Percentiles rank a stretch among this genome's conserved stretches.
These are phyloP conservation scores for Drechslerella coelobrocha DNA, from an alignment of 2,329 filamentous ascomycete species.

Conservation along the genomic window DNA sequence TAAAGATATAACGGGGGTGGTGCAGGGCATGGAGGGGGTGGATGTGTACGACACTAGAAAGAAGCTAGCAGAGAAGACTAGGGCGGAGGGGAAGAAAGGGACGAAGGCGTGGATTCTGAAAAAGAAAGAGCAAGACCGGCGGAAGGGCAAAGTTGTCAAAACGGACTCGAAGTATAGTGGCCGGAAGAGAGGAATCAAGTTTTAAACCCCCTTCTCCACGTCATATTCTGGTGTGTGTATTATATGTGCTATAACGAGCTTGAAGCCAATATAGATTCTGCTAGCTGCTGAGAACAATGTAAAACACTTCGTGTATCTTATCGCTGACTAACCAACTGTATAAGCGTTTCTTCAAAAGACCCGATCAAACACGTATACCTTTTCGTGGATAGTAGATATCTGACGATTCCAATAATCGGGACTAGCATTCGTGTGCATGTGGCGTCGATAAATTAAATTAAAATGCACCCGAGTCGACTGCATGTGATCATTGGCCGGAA, in stretches of 20 bases:
- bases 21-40: constrained; percentile 86
- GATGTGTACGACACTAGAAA: constrained; percentile 76
- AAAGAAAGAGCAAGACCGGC: constrained; percentile 92
- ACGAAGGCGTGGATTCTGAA: constrained; percentile 82
- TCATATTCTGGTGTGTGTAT: background rate
- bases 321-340: too few relatives aligned
- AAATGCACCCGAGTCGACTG: too few relatives aligned
- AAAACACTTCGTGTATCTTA: too few relatives aligned
- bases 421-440: background rate
- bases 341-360: too few relatives aligned
- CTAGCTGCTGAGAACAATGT: too few relatives aligned
- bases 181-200: constrained; percentile 79
- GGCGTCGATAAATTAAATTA: too few relatives aligned
- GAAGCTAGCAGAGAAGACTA: constrained; percentile 61
- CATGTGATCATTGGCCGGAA: too few relatives aligned
- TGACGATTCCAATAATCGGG: background rate
- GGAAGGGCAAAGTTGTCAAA: constrained; percentile 94
- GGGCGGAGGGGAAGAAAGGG: constrained; percentile 73
- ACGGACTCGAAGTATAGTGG: constrained; percentile 91
- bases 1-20: constrained; percentile 85
- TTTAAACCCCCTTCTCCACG: constrained; percentile 63
- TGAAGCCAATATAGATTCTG: too few relatives aligned
- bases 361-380: too few relatives aligned
- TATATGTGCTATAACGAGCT: too few relatives aligned
- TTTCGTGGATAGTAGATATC: too few relatives aligned